phyloP scores from a whole-genome alignment of 176 grass and related monocot genomes.

The sorghum (Sorghum bicolor) region DNA sequence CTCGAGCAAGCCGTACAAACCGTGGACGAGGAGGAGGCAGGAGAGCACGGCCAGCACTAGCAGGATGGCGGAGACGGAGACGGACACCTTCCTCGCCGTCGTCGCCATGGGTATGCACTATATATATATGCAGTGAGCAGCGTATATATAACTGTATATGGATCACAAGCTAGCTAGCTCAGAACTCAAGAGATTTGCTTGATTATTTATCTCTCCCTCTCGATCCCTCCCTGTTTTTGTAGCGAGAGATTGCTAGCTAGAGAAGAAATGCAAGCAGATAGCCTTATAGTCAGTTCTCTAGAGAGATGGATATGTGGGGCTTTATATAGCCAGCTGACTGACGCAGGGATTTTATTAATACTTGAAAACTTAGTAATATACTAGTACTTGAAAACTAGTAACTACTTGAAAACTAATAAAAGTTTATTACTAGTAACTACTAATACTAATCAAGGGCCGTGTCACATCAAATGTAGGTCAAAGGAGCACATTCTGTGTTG shows the following conservation, averaged over 20 bases:
- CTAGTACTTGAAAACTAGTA: too few relatives aligned
- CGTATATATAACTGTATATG: not conserved
- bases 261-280: not conserved
- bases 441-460: not conserved
- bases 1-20: constrained; percentile 45
- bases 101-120: not conserved
- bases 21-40: constrained; percentile 35
- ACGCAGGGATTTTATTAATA: not conserved
- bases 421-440: not conserved
- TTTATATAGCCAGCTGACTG: constrained; percentile 32
- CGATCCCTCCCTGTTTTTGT: not conserved
- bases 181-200: not conserved
- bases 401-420: too few relatives aligned
- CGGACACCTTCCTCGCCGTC: constrained; percentile 25
- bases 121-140: not conserved
- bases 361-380: too few relatives aligned
- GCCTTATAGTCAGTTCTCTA: constrained; percentile 2
- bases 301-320: not conserved
- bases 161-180: not conserved
- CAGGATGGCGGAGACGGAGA: constrained; percentile 38
- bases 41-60: constrained; percentile 45
- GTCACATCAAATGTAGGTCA: constrained; percentile 43
- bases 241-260: too few relatives aligned
- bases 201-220: not conserved
- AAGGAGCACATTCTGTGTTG: constrained; percentile 41